Conservation (phyloP, 2,329 filamentous ascomycete species). For the Apiospora pterosperma region DNA sequence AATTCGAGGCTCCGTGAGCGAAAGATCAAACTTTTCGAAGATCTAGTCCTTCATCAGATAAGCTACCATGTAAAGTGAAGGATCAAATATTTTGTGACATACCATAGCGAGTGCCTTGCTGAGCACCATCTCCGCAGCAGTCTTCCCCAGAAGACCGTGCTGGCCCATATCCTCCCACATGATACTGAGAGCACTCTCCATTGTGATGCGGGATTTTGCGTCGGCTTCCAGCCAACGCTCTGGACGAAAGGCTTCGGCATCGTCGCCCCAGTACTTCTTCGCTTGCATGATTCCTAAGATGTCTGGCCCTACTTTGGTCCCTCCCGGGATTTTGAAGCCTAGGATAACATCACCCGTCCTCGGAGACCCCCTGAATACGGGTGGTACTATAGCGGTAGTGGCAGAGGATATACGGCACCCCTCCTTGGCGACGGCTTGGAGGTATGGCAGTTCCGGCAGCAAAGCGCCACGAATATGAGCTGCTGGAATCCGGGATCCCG, state of each 20-base stretch:
- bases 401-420: constrained; percentile 34
- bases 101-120: constrained; percentile 40
- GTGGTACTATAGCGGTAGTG: constrained; percentile 8
- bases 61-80: not conserved
- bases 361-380: constrained; percentile 26
- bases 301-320: constrained; percentile 35
- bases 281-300: constrained; percentile 34
- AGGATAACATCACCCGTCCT: constrained; percentile 21
- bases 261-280: constrained; percentile 29
- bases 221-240: constrained; percentile 40
- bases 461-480: constrained; percentile 24
- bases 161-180: constrained; percentile 25
- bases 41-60: not conserved
- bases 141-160: constrained; percentile 35
- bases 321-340: constrained; percentile 33
- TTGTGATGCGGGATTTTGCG: constrained; percentile 21
- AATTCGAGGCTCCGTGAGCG: constrained; percentile 13
- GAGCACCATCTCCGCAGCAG: constrained; percentile 37
- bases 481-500: constrained; percentile 16
- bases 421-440: constrained; percentile 37
- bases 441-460: constrained; percentile 25
- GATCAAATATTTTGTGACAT: constrained; percentile 6
- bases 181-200: constrained; percentile 26
- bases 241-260: constrained; percentile 33
- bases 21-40: constrained; percentile 15